These are phyloP conservation scores for Fusarium vanettenii DNA, from an alignment of 2,329 filamentous ascomycete species.

Conservation along the genomic window DNA sequence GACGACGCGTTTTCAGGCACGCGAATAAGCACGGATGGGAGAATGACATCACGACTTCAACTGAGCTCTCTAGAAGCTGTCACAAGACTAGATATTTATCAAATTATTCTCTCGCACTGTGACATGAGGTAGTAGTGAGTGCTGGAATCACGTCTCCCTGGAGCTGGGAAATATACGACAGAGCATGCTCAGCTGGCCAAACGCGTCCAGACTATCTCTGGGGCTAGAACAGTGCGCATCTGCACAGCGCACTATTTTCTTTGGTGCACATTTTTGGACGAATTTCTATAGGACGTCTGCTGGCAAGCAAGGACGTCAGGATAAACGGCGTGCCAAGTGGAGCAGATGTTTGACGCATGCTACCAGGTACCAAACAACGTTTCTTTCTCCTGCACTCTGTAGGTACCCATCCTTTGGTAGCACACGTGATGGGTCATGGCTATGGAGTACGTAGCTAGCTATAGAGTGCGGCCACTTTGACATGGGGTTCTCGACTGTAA, in stretches of 20 bases:
- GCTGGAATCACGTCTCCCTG: background rate
- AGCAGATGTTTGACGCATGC: background rate
- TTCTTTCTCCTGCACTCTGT: background rate
- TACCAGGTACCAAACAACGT: background rate
- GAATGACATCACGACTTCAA: background rate
- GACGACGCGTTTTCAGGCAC: background rate
- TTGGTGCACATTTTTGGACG: background rate
- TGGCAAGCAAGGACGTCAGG: background rate
- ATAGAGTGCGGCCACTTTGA: background rate
- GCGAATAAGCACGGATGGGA: background rate
- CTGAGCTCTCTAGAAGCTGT: background rate
- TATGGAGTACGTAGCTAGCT: background rate
- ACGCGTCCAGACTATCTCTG: background rate
- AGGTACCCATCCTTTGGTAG: background rate
- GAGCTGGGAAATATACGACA: background rate
- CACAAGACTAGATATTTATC: background rate
- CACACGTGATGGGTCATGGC: background rate
- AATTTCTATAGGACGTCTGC: background rate
- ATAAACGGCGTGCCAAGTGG: background rate
- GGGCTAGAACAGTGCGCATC: background rate
- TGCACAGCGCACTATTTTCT: background rate
- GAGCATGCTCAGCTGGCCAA: background rate
- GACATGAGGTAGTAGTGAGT: background rate
- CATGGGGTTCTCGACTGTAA: background rate
- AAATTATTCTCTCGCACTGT: background rate